phyloP scores from a whole-genome alignment of 2,329 filamentous ascomycete genomes.

The Clonostachys sp. region DNA sequence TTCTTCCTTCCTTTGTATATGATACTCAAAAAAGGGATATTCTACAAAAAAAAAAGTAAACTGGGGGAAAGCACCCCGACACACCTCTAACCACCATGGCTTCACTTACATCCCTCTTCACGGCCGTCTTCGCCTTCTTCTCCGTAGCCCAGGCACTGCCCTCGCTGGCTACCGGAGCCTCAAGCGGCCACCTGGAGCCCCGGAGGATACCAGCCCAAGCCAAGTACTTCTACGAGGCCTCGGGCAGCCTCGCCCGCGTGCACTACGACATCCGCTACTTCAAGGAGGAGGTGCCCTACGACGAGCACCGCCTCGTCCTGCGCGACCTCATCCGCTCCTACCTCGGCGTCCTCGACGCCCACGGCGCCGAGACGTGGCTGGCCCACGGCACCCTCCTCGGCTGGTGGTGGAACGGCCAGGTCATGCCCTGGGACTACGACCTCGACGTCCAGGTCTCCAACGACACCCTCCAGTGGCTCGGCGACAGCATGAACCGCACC shows the following conservation, averaged over 20 bases:
- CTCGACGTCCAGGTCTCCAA: constrained; percentile 75
- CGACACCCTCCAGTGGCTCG: constrained; percentile 62
- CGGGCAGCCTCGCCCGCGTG: constrained; percentile 51
- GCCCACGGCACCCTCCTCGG: constrained; percentile 80
- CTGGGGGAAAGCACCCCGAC: no score
- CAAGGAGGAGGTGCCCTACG: constrained; percentile 56
- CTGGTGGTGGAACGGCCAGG: constrained; percentile 82
- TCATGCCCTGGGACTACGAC: constrained; percentile 83
- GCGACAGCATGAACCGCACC: constrained; percentile 64
- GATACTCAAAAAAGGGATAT: no score
- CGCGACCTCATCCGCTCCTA: constrained; percentile 71
- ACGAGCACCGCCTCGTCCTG: constrained; percentile 61
- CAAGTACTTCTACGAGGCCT: constrained; percentile 66
- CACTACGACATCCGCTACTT: constrained; percentile 77
- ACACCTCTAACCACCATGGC: not conserved
- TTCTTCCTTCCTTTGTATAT: no score
- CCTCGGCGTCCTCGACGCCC: constrained; percentile 56
- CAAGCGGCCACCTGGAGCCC: not conserved
- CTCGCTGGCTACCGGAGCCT: not conserved
- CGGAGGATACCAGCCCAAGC: no score
- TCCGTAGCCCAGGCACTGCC: not conserved
- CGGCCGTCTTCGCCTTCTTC: not conserved
- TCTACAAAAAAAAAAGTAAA: no score
- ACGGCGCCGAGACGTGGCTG: constrained; percentile 77
- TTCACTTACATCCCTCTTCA: not conserved